phyloP scores from a whole-genome alignment of 176 grass and related monocot genomes.

The Oryza meridionalis region DNA sequence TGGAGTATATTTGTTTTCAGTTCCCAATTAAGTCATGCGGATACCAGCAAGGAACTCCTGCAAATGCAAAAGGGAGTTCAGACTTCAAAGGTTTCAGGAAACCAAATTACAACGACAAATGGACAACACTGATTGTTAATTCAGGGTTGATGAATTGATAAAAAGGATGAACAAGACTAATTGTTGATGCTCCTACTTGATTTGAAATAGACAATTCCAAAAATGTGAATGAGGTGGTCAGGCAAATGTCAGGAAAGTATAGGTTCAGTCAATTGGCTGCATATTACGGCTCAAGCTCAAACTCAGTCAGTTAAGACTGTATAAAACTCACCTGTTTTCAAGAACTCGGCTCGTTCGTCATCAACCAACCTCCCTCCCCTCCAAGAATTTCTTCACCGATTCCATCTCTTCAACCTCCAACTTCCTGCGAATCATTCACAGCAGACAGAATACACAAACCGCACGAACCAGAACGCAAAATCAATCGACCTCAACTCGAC shows the following conservation, averaged over 20 bases:
- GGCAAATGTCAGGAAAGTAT: too few species aligned
- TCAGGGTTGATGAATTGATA: background rate
- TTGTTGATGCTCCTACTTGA: too few species aligned
- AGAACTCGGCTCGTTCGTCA: conserved; percentile 64
- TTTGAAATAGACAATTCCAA: too few species aligned
- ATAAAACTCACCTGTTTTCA: conserved; percentile 13
- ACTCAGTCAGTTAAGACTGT: too few species aligned
- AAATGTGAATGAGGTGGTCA: too few species aligned
- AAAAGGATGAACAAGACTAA: too few species aligned
- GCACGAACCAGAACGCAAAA: background rate
- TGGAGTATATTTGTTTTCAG: background rate
- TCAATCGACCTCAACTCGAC: too few species aligned
- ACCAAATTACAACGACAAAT: background rate
- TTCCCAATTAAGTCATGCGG: background rate
- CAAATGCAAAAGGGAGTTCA: background rate
- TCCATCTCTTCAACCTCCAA: conserved; percentile 50
- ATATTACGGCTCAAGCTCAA: too few species aligned
- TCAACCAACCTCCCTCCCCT: conserved; percentile 73
- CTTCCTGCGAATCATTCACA: conserved; percentile 42
- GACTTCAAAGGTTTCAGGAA: background rate
- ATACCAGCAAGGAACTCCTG: background rate
- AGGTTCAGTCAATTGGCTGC: too few species aligned
- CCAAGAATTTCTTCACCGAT: conserved; percentile 58
- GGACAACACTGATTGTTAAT: background rate
- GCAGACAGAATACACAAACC: background rate